Conservation (phyloP, 2,329 filamentous ascomycete species). For the Hypoxylon sp. region DNA sequence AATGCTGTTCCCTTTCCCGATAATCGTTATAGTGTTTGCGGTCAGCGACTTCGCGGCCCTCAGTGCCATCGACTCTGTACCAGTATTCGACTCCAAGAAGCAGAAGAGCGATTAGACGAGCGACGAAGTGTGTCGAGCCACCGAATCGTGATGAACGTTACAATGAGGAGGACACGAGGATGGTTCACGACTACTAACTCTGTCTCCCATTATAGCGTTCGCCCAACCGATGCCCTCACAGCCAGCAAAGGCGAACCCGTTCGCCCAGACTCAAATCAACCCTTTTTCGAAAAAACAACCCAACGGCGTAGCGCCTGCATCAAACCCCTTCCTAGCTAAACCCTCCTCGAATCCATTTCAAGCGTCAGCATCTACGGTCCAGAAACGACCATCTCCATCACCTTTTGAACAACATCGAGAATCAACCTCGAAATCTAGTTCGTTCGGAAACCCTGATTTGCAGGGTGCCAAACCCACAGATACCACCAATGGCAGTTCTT, state of each 20-base stretch:
- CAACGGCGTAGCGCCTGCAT: constrained; percentile 20
- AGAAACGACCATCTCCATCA: constrained; percentile 30
- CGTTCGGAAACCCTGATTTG: constrained; percentile 30
- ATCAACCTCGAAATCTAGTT: constrained; percentile 18
- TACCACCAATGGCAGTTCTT: constrained; percentile 1
- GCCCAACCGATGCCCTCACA: constrained; percentile 28
- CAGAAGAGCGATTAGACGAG: constrained; percentile 1
- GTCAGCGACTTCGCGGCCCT: constrained; percentile 1
- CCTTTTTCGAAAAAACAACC: constrained; percentile 38
- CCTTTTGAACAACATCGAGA: constrained; percentile 32
- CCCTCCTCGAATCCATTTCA: constrained; percentile 30
- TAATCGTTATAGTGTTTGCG: constrained; percentile 28
- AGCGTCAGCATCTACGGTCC: constrained; percentile 5
- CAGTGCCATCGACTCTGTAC: constrained; percentile 13
- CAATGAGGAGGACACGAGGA: constrained; percentile 15
- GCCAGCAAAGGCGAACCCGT: constrained; percentile 40
- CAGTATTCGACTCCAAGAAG: constrained; percentile 10
- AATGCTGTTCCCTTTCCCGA: constrained; percentile 43
- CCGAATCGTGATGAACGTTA: constrained; percentile 5
- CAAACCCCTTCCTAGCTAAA: constrained; percentile 23
- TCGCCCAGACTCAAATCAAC: constrained; percentile 36
- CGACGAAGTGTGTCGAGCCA: constrained; percentile 7
- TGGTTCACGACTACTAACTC: constrained; percentile 35
- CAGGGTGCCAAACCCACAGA: constrained; percentile 16
- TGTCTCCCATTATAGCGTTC: constrained; percentile 46